A percentile compares a stretch with the other conserved stretches of the same genome.
These are phyloP conservation scores for Areca catechu DNA, from an alignment of 176 grass and related monocot genomes.

Conservation along the genomic window DNA sequence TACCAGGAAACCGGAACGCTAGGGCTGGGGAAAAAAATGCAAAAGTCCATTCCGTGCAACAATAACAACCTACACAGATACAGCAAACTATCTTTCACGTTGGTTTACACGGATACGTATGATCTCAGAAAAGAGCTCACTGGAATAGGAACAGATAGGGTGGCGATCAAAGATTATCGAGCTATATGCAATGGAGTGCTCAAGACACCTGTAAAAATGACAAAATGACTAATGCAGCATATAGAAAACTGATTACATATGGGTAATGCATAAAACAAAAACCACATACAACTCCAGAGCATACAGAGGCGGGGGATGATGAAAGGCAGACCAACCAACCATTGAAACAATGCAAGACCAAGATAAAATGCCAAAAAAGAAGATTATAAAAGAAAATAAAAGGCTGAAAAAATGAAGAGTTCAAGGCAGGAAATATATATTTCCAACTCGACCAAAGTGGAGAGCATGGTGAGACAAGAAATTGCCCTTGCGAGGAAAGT, in stretches of 20 bases:
- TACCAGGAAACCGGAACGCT: too few relatives aligned
- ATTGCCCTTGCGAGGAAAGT: neutral
- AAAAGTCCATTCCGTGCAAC: too few relatives aligned
- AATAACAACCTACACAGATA: too few relatives aligned
- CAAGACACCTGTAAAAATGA: neutral
- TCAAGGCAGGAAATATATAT: neutral
- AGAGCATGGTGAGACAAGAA: neutral
- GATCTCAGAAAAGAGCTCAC: too few relatives aligned
- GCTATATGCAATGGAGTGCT: too few relatives aligned
- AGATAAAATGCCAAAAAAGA: slow-evolving; percentile 9
- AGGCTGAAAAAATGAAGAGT: neutral
- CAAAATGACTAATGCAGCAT: neutral
- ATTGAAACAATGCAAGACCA: neutral
- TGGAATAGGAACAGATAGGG: too few relatives aligned
- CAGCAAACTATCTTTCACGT: too few relatives aligned
- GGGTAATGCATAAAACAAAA: neutral
- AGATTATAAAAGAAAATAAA: neutral
- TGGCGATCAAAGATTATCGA: too few relatives aligned
- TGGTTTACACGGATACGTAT: too few relatives aligned
- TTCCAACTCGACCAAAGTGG: neutral
- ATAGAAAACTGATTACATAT: slow-evolving; percentile 8
- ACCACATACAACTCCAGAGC: slow-evolving; percentile 1
- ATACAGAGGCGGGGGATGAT: neutral
- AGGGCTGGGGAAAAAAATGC: too few relatives aligned
- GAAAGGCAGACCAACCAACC: neutral